Evolutionary conservation across 768 basidiomycete species (phyloP).

Genomic region (Suillus clintonianus): DNA sequence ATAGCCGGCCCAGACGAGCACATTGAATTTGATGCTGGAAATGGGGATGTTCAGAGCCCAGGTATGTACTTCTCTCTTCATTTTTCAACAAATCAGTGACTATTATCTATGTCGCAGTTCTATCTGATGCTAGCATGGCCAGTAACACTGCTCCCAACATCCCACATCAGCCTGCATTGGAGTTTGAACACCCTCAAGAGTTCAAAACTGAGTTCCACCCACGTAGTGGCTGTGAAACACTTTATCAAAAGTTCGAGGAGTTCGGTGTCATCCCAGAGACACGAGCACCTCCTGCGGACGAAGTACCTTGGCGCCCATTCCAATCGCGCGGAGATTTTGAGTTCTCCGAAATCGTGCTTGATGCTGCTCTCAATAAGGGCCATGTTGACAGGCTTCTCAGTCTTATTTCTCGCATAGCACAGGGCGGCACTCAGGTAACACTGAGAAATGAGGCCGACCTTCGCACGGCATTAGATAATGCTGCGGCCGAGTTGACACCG

Average conservation of each 20-base stretch:
- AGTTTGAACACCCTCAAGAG: not conserved
- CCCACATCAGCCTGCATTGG: not conserved
- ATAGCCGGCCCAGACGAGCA: not conserved
- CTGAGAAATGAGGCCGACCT: conserved; percentile 9
- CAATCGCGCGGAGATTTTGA: not conserved
- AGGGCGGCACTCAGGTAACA: conserved; percentile 20
- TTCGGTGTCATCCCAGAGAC: conserved; percentile 1
- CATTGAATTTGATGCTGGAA: not conserved
- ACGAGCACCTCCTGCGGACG: not conserved
- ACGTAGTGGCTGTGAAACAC: conserved; percentile 8
- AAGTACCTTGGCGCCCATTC: not conserved
- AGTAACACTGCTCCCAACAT: not conserved
- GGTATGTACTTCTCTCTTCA: not conserved
- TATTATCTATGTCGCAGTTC: not conserved
- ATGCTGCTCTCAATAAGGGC: not conserved
- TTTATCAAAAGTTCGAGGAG: conserved; percentile 17
- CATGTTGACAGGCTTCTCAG: conserved; percentile 4
- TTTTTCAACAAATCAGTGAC: not conserved
- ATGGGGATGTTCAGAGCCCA: not conserved
- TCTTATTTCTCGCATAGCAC: not conserved
- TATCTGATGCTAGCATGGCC: not conserved
- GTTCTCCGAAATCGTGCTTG: not conserved
- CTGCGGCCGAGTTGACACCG: not conserved
- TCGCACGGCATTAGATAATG: not conserved
- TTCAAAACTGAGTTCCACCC: conserved; percentile 31